Conservation (phyloP, 2,329 filamentous ascomycete genomes). For the Botrytis paeoniae region DNA sequence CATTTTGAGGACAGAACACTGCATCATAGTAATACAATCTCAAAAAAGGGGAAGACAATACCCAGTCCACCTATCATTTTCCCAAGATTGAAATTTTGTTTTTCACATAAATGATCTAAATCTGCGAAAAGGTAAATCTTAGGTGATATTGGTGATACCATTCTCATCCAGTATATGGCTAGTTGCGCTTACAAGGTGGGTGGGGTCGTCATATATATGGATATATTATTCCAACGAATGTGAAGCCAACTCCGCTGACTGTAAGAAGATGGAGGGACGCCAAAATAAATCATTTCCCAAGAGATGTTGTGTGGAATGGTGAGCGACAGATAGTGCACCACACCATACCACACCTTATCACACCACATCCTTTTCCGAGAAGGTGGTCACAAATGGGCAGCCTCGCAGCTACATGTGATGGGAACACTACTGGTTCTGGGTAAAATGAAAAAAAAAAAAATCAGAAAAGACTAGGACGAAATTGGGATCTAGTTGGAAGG, state of each 20-base stretch:
- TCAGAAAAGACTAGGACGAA: background rate
- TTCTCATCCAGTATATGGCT: background rate
- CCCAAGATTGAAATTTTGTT: background rate
- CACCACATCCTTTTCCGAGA: background rate
- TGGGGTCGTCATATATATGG: background rate
- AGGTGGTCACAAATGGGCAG: conserved; percentile 14
- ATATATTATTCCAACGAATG: background rate
- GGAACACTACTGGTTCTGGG: background rate
- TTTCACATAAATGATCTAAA: background rate
- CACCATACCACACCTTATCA: background rate
- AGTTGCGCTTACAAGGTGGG: conserved; percentile 3
- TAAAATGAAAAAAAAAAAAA: background rate
- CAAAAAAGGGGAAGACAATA: background rate
- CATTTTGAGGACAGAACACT: background rate
- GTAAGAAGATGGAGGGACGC: conserved; percentile 4
- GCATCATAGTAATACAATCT: background rate
- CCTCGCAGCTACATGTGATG: background rate
- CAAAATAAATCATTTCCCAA: background rate
- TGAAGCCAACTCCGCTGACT: background rate
- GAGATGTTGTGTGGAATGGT: background rate
- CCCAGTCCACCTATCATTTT: background rate
- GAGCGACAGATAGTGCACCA: background rate
- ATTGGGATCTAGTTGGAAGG: background rate
- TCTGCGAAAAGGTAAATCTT: background rate
- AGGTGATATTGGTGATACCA: conserved; percentile 2